Base-by-base conservation (phyloP, 2,329 filamentous ascomycete species). In the Acrocalymma vagum region DNA sequence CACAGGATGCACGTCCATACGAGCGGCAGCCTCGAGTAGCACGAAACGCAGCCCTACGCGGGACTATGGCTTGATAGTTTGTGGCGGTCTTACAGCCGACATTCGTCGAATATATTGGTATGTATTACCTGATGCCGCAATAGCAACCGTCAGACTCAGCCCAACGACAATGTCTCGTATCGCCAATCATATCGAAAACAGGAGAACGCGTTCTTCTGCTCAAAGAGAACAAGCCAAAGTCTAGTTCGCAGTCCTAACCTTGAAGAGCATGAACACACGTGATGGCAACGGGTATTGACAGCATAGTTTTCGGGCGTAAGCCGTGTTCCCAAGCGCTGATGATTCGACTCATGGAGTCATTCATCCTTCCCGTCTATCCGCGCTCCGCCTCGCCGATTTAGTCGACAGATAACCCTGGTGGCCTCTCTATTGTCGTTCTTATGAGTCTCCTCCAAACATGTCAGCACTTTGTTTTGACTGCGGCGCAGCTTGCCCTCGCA, bases 281-380 rank as follows among this genome's bases (percentile, higher is more conserved):
- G 36, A 40, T 40, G n/a, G n/a, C n/a, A n/a, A n/a, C n/a, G n/a
- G n/a, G n/a, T n/a, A n/a, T n/a, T n/a, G n/a, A n/a, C n/a, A n/a
- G n/a, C n/a, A n/a, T n/a, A n/a, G n/a, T n/a, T n/a, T n/a, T n/a
- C n/a, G n/a, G n/a, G n/a, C n/a, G n/a, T n/a, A n/a, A n/a, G n/a
- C n/a, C n/a, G 39, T 17, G 40, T 34, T 38, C 40, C 33, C 33
- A 32, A 32, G 14, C 7, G 13, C 23, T 24, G 20, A 24, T 34
- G 27, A 49, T 51, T 38, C 44, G 44, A 42, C 54, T 55, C 54
- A 55, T 56, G 45, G 58, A 53, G 58, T 48, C 47, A 34, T 22
- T 39, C 57, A 62, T 67, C 62, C 63, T 66, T 66, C 62, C 63
- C 62, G 63, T 51, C 35, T 48, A 52, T 41, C 53, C 58, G 51